Evolutionary conservation across 2,329 filamentous ascomycete species (phyloP).

Genomic region (Cryphonectria carpinicola): DNA sequence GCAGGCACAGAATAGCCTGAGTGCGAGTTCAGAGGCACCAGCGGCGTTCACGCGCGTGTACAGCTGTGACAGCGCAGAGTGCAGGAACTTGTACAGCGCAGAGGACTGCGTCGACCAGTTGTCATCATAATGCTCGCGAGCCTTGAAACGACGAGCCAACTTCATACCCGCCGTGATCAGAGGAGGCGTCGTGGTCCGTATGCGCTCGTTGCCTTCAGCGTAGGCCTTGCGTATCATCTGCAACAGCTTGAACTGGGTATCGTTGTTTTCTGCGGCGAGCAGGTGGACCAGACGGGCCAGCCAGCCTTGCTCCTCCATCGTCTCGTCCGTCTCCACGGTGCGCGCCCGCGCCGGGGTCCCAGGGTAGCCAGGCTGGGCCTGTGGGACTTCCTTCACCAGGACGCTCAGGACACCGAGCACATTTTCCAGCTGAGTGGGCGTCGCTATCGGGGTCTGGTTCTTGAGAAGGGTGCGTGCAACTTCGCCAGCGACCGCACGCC

Average conservation of each 20-base stretch:
- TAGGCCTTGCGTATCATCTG: conserved; percentile 88
- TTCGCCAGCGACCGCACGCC: conserved; percentile 87
- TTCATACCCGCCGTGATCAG: conserved; percentile 89
- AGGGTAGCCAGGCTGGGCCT: conserved; percentile 81
- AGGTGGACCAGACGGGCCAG: conserved; percentile 90
- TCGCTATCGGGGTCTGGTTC: conserved; percentile 79
- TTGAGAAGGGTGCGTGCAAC: conserved; percentile 81
- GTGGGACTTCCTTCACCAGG: conserved; percentile 89
- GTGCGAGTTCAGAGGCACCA: conserved; percentile 81
- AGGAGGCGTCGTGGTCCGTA: conserved; percentile 92
- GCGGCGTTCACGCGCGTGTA: conserved; percentile 81
- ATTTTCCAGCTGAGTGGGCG: conserved; percentile 79
- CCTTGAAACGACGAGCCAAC: conserved; percentile 85
- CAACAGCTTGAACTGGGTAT: conserved; percentile 91
- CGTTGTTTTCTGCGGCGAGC: conserved; percentile 81
- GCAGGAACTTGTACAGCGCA: conserved; percentile 92
- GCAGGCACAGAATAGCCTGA: conserved; percentile 88
- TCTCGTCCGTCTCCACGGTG: conserved; percentile 87
- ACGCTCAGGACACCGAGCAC: conserved; percentile 88
- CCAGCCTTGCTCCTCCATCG: conserved; percentile 97
- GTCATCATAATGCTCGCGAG: conserved; percentile 79
- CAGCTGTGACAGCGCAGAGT: conserved; percentile 81
- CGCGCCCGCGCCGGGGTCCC: conserved; percentile 76
- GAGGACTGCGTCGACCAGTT: conserved; percentile 69
- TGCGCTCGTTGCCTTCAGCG: conserved; percentile 88